phyloP scores from a whole-genome alignment of 257 asterid species.

The Leptodermis oblonga region DNA sequence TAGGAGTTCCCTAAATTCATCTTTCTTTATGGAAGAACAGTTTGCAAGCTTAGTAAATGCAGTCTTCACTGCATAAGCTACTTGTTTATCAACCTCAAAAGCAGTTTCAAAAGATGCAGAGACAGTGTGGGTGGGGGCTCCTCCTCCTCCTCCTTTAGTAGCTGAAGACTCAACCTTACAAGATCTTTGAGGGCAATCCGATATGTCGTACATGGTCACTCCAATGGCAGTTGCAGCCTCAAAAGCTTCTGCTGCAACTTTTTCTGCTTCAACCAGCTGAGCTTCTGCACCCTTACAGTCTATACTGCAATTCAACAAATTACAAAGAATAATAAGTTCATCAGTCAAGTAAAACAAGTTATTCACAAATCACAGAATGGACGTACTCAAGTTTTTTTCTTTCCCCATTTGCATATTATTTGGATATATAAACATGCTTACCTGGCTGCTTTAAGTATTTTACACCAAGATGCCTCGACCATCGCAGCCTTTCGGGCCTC shows the following conservation, averaged over 20 bases:
- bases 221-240: conserved; percentile 75
- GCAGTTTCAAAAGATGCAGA: conserved; percentile 80
- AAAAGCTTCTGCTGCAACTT: conserved; percentile 64
- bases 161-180: conserved; percentile 47
- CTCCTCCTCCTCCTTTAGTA: conserved; percentile 42
- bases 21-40: conserved; percentile 64
- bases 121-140: conserved; percentile 54
- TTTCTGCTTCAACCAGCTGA: conserved; percentile 49
- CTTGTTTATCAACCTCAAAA: conserved; percentile 94
- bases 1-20: conserved; percentile 68
- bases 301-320: conserved; percentile 42
- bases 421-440: conserved; percentile 25
- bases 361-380: neutral
- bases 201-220: conserved; percentile 67
- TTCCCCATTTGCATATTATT: too few relatives aligned
- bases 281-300: conserved; percentile 79
- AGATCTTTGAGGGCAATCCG: conserved; percentile 47
- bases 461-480: conserved; percentile 98
- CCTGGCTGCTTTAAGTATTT: conserved; percentile 90
- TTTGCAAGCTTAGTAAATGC: conserved; percentile 71
- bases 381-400: conserved; percentile 5
- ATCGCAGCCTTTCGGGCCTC: conserved; percentile 84
- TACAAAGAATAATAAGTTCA: neutral
- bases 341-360: neutral
- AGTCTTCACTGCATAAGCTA: conserved; percentile 78